phyloP scores from a whole-genome alignment of 306 rosid species.

The Gillenia trifoliata region DNA sequence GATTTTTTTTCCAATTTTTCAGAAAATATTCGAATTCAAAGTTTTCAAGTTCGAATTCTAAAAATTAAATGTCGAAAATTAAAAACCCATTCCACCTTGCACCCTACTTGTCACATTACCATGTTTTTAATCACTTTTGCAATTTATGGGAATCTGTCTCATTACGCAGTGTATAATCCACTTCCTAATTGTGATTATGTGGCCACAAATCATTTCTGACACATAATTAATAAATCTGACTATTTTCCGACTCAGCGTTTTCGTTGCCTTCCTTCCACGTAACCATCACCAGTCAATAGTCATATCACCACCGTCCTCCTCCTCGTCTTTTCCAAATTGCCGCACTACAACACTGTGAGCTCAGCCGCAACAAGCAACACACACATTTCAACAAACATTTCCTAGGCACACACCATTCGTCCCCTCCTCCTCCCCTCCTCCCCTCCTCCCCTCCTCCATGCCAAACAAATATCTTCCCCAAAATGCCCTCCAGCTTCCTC shows the following conservation, averaged over 20 bases:
- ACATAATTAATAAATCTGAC: background rate
- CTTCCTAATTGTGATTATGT: too few relatives aligned
- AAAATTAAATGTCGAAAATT: too few relatives aligned
- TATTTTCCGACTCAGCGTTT: background rate
- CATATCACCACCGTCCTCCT: background rate
- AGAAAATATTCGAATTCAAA: too few relatives aligned
- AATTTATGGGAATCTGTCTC: too few relatives aligned
- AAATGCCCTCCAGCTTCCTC: constrained; percentile 20
- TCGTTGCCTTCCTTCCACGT: background rate
- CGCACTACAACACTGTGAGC: background rate
- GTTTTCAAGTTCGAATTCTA: too few relatives aligned
- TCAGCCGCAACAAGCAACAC: background rate
- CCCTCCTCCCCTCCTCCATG: constrained; percentile 2
- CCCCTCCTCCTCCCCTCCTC: background rate
- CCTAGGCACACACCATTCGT: background rate
- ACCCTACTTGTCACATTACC: too few relatives aligned
- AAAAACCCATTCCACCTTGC: too few relatives aligned
- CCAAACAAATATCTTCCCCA: constrained; percentile 5
- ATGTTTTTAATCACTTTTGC: too few relatives aligned
- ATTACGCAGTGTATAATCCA: too few relatives aligned
- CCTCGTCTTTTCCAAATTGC: background rate
- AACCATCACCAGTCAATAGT: background rate
- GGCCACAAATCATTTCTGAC: too few relatives aligned
- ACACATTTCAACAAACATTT: background rate
- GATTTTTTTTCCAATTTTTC: too few relatives aligned